These are phyloP conservation scores for Sanghuangporus sanghuang DNA, from an alignment of 1,284 basidiomycete genomes.

Conservation along the genomic window DNA sequence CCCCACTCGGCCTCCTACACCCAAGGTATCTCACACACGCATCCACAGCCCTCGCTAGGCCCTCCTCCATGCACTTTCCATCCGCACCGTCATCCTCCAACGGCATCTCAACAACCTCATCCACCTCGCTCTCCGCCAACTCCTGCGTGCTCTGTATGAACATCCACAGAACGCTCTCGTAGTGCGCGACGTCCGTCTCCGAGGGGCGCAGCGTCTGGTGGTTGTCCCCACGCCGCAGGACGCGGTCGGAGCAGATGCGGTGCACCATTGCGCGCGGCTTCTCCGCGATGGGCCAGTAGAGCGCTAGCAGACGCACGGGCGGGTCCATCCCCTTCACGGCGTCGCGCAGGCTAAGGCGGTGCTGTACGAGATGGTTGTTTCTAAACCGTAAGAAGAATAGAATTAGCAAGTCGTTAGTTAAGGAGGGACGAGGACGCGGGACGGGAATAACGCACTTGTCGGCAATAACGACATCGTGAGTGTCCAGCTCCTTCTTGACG, in stretches of 20 bases:
- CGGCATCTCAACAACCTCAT: conserved; percentile 63
- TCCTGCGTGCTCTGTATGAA: conserved; percentile 70
- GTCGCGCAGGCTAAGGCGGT: conserved; percentile 65
- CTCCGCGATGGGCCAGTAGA: conserved; percentile 67
- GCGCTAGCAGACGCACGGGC: conserved; percentile 67
- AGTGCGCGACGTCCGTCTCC: conserved; percentile 43
- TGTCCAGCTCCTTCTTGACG: conserved; percentile 57
- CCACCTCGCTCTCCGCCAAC: conserved; percentile 60
- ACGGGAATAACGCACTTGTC: conserved; percentile 60
- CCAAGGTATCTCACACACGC: conserved; percentile 48
- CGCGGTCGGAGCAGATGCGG: conserved; percentile 72
- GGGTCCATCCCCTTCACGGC: conserved; percentile 38
- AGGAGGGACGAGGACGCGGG: too few species aligned
- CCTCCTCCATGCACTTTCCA: conserved; percentile 38
- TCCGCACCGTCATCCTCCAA: conserved; percentile 34
- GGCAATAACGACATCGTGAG: conserved; percentile 77
- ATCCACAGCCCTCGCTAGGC: conserved; percentile 56
- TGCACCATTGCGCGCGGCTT: conserved; percentile 52
- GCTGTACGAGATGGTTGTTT: conserved; percentile 83
- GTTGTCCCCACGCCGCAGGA: conserved; percentile 70
- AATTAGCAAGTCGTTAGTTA: too few species aligned
- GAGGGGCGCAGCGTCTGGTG: conserved; percentile 74
- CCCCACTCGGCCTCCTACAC: conserved; percentile 47
- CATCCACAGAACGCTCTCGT: conserved; percentile 80
- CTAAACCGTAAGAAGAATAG: conserved; percentile 33